A percentile compares a stretch with the other conserved stretches of the same genome.
Conservation (phyloP, 2,329 filamentous ascomycete species). For the Aspergillus pseudoterreus region DNA sequence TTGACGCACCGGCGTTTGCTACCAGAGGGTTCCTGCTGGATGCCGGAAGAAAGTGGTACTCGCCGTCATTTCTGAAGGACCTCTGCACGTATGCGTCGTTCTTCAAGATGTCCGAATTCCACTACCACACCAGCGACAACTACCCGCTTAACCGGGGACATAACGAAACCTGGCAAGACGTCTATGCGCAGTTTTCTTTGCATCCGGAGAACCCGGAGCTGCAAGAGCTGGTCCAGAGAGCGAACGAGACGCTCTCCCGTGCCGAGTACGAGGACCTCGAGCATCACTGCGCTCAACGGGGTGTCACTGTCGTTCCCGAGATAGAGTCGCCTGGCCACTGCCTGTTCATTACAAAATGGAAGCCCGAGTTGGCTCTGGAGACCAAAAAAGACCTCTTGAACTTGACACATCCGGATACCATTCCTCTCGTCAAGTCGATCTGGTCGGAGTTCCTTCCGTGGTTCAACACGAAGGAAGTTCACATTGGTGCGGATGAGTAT, state of each 20-base stretch:
- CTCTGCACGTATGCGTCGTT: slow-evolving; percentile 59
- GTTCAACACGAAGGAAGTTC: slow-evolving; percentile 55
- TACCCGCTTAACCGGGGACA: slow-evolving; percentile 50
- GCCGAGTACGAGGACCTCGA: slow-evolving; percentile 53
- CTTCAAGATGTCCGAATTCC: slow-evolving; percentile 59
- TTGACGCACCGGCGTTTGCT: slow-evolving; percentile 52
- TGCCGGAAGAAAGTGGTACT: slow-evolving; percentile 55
- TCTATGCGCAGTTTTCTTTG: slow-evolving; percentile 56
- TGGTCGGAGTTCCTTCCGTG: slow-evolving; percentile 55
- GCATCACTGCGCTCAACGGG: slow-evolving; percentile 49
- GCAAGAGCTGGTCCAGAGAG: slow-evolving; percentile 47
- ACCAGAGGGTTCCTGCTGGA: slow-evolving; percentile 53
- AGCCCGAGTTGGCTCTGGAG: slow-evolving; percentile 51
- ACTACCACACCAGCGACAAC: slow-evolving; percentile 58
- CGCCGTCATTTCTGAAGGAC: slow-evolving; percentile 52
- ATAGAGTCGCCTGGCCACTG: slow-evolving; percentile 59
- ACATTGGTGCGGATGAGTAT: slow-evolving; percentile 58
- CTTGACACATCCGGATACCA: slow-evolving; percentile 52
- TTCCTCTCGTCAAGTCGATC: slow-evolving; percentile 51
- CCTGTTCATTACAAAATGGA: slow-evolving; percentile 57
- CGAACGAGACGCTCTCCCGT: slow-evolving; percentile 55
- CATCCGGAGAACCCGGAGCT: slow-evolving; percentile 49
- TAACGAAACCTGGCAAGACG: slow-evolving; percentile 44
- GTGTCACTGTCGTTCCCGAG: slow-evolving; percentile 58
- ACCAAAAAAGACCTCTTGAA: slow-evolving; percentile 52